phyloP scores from a whole-genome alignment of 75 land plant species.

The Picea sitchensis region DNA sequence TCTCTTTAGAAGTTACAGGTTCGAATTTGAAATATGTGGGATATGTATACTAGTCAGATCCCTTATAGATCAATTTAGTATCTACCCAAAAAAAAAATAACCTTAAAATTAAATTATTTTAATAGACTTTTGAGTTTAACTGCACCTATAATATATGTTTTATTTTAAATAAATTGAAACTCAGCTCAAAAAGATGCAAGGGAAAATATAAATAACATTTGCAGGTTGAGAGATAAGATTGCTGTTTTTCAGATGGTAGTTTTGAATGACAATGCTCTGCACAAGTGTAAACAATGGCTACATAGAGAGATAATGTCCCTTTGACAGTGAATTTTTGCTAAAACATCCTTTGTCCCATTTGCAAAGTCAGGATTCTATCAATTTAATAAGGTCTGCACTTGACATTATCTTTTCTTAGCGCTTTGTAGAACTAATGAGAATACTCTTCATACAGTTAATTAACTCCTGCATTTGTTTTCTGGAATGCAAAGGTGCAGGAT shows the following conservation, averaged over 20 bases:
- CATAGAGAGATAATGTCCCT: neutral
- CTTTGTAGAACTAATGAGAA: slow-evolving; percentile 21
- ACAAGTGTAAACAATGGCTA: neutral
- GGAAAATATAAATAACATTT: neutral
- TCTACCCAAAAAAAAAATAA: no score
- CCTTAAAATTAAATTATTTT: no score
- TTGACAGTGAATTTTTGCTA: neutral
- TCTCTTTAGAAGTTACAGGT: no score
- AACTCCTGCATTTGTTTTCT: slow-evolving; percentile 63
- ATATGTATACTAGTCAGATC: no score
- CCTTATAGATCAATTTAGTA: no score
- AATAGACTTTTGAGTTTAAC: no score
- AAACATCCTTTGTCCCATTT: neutral
- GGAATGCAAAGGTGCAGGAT: slow-evolving; percentile 80
- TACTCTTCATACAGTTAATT: slow-evolving; percentile 50
- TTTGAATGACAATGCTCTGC: neutral
- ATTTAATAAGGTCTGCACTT: neutral
- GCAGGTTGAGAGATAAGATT: neutral
- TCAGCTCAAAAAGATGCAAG: neutral
- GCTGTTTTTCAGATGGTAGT: neutral
- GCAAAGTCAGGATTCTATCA: neutral
- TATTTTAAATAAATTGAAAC: neutral
- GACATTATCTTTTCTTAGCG: neutral
- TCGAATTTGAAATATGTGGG: no score
- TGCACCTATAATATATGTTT: neutral